A percentile compares a stretch with the other conserved stretches of the same genome.
Evolutionary conservation across 306 rosid species (phyloP).

Genomic region (Cicer pinnatifidum): DNA sequence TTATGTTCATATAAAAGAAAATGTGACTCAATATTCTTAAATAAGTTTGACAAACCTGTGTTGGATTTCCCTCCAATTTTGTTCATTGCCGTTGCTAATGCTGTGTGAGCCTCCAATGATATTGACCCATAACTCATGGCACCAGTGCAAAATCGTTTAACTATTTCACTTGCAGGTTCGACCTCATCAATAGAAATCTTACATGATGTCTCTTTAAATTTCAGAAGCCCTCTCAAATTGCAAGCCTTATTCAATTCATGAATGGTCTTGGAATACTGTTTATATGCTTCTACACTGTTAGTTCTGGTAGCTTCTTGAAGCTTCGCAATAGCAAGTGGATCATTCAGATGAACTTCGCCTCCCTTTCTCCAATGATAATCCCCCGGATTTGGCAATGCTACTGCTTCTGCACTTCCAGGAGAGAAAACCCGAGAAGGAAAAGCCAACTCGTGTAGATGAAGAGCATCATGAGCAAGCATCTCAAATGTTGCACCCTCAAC

Average conservation of each 20-base stretch:
- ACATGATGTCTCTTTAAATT: slow-evolving; percentile 63
- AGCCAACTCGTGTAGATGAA: slow-evolving; percentile 82
- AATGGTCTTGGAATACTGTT: slow-evolving; percentile 83
- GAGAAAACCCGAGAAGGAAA: slow-evolving; percentile 81
- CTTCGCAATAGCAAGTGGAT: slow-evolving; percentile 92
- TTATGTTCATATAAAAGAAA: slow-evolving; percentile 6
- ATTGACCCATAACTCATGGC: slow-evolving; percentile 99
- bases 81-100: slow-evolving; percentile 95
- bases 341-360: slow-evolving; percentile 95
- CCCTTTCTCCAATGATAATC: slow-evolving; percentile 99
- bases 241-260: slow-evolving; percentile 89
- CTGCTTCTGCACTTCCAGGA: slow-evolving; percentile 92
- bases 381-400: slow-evolving; percentile 95
- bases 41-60: slow-evolving; percentile 67
- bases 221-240: slow-evolving; percentile 89
- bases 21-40: slow-evolving; percentile 14
- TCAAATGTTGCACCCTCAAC: slow-evolving; percentile 98
- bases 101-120: slow-evolving; percentile 92
- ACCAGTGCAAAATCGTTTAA: slow-evolving; percentile 96
- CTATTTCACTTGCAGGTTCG: slow-evolving; percentile 91
- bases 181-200: slow-evolving; percentile 87
- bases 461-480: slow-evolving; percentile 82
- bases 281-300: slow-evolving; percentile 85
- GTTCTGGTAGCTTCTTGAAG: slow-evolving; percentile 97
- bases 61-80: slow-evolving; percentile 95